These are phyloP conservation scores for Lojkania enalia DNA, from an alignment of 2,329 filamentous ascomycete genomes.

Conservation along the genomic window DNA sequence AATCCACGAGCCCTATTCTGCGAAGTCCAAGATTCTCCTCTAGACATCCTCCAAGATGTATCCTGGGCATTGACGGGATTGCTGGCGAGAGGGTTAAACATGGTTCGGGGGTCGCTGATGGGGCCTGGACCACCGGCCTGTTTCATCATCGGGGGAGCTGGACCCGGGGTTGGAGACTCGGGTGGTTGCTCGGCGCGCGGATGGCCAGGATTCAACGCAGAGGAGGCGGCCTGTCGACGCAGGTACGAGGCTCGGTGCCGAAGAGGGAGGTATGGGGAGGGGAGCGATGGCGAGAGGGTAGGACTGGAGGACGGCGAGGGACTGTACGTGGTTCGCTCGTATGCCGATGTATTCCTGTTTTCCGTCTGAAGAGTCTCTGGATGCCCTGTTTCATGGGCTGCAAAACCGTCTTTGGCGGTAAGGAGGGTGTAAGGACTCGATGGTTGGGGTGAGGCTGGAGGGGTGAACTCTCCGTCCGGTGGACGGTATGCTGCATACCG, in stretches of 20 bases:
- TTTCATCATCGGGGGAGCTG: slow-evolving; percentile 25
- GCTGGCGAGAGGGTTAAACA: slow-evolving; percentile 41
- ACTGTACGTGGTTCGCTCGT: slow-evolving; percentile 34
- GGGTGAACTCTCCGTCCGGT: slow-evolving; percentile 34
- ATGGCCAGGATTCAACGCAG: slow-evolving; percentile 30
- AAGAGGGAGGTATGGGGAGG: slow-evolving; percentile 47
- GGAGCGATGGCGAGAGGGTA: slow-evolving; percentile 33
- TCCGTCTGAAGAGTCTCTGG: slow-evolving; percentile 38
- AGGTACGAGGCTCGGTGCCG: slow-evolving; percentile 48
- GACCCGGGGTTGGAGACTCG: slow-evolving; percentile 29
- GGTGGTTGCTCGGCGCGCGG: slow-evolving; percentile 23
- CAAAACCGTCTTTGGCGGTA: slow-evolving; percentile 26
- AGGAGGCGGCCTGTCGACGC: slow-evolving; percentile 40
- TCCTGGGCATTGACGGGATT: slow-evolving; percentile 35
- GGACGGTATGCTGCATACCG: slow-evolving; percentile 31
- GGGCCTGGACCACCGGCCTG: slow-evolving; percentile 28
- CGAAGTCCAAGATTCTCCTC: slow-evolving; percentile 26
- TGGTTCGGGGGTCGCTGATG: slow-evolving; percentile 35
- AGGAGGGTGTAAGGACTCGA: slow-evolving; percentile 22
- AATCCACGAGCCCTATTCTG: slow-evolving; percentile 35
- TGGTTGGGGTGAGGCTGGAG: slow-evolving; percentile 36
- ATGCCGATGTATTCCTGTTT: slow-evolving; percentile 23
- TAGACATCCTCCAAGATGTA: slow-evolving; percentile 27
- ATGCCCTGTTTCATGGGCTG: slow-evolving; percentile 24
- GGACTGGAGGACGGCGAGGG: slow-evolving; percentile 36